Percentiles rank a stretch among this genome's conserved stretches.
phyloP scores from a whole-genome alignment of 1,284 basidiomycete species.

The Fomitiporia mediterranea region DNA sequence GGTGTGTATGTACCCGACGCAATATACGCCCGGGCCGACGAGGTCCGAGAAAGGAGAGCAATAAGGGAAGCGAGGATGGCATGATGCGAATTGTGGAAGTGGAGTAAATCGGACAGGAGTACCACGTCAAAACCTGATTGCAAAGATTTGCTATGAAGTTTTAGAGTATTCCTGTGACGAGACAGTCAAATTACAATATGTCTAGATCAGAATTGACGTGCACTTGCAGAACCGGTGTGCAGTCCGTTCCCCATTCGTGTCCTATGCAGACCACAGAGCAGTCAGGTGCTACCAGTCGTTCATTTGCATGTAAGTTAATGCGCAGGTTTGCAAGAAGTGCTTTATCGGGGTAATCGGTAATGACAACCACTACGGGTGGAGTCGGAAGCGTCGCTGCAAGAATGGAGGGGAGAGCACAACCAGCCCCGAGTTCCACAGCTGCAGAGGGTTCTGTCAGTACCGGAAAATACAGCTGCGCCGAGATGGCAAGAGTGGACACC shows the following conservation, averaged over 20 bases:
- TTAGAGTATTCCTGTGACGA: not conserved
- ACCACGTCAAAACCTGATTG: conserved; percentile 48
- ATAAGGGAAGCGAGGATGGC: conserved; percentile 48
- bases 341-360: conserved; percentile 65
- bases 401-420: conserved; percentile 60
- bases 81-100: conserved; percentile 58
- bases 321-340: conserved; percentile 52
- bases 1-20: conserved; percentile 62
- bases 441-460: too few relatives aligned
- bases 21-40: conserved; percentile 47
- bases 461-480: conserved; percentile 24
- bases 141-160: conserved; percentile 2
- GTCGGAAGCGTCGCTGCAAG: conserved; percentile 44
- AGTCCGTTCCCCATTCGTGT: conserved; percentile 61
- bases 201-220: not conserved
- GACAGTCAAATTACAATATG: not conserved
- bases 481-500: not conserved
- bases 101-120: conserved; percentile 65
- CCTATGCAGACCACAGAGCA: conserved; percentile 45
- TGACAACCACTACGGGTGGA: conserved; percentile 46
- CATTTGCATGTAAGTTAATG: conserved; percentile 50
- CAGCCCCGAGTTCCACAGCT: conserved; percentile 66
- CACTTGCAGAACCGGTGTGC: conserved; percentile 44
- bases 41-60: conserved; percentile 41
- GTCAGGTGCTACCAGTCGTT: conserved; percentile 29